Evolutionary conservation across 2,329 filamentous ascomycete genomes (phyloP).

Genomic region (Aspergillus uvarum): DNA sequence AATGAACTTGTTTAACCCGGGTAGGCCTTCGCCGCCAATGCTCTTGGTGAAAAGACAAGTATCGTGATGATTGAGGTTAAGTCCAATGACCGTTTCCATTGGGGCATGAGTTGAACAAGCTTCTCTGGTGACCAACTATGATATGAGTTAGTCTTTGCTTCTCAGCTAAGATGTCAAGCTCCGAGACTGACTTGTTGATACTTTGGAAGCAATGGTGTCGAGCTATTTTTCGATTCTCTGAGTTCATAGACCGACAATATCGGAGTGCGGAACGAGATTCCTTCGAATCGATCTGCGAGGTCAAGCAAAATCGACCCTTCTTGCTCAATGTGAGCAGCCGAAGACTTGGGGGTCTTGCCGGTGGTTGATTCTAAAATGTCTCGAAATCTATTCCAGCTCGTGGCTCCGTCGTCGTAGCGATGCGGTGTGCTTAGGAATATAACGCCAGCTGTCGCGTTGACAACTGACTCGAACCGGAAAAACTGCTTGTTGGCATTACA

Average conservation of each 20-base stretch:
- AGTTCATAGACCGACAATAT: conserved; percentile 5
- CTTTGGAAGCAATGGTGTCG: background rate
- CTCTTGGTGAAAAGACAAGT: conserved; percentile 8
- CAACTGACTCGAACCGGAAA: conserved; percentile 1
- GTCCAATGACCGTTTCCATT: conserved; percentile 9
- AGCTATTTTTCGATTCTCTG: conserved; percentile 7
- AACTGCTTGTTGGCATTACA: conserved; percentile 9
- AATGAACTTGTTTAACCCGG: conserved; percentile 1
- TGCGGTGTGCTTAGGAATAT: conserved; percentile 9
- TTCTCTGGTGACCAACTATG: conserved; percentile 1
- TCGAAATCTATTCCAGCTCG: background rate
- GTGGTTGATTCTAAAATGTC: too few species aligned
- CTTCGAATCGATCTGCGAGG: conserved; percentile 8
- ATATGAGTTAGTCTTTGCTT: too few species aligned
- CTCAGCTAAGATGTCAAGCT: background rate
- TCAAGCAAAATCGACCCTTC: conserved; percentile 5
- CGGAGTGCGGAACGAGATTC: conserved; percentile 6
- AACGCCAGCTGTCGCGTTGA: conserved; percentile 5
- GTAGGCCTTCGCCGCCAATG: conserved; percentile 6
- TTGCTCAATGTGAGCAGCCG: background rate
- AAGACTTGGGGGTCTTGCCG: background rate
- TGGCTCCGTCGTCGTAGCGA: background rate
- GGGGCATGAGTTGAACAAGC: conserved; percentile 6
- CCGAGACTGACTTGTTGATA: conserved; percentile 3
- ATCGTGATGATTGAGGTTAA: conserved; percentile 8